These are phyloP conservation scores for Ogataea henricii DNA, from an alignment of 805 yeast species.

Conservation along the genomic window DNA sequence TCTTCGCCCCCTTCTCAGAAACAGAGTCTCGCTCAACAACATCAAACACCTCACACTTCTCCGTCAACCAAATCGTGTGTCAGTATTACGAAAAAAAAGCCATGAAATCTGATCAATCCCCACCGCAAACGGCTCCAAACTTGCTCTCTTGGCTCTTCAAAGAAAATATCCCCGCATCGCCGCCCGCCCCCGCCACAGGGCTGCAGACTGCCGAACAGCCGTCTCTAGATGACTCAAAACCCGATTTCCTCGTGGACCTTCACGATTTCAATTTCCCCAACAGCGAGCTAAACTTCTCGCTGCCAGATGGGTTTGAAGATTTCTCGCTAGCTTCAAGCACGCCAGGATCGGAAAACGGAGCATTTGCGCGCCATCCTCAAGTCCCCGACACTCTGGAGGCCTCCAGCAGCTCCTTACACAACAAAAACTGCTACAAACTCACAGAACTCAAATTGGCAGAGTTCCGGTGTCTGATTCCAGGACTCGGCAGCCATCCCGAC, in stretches of 20 bases:
- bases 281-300: conserved; percentile 31
- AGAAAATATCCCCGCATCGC: conserved; percentile 13
- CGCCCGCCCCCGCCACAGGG: not conserved
- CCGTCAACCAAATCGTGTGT: conserved; percentile 29
- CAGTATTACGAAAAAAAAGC: conserved; percentile 18
- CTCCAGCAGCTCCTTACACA: not conserved
- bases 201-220: not conserved
- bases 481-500: conserved; percentile 29
- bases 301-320: conserved; percentile 33
- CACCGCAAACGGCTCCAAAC: conserved; percentile 16
- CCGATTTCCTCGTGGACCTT: conserved; percentile 24
- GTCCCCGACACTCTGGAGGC: conserved; percentile 6
- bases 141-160: conserved; percentile 34
- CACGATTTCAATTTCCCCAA: conserved; percentile 29
- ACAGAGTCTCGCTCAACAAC: not conserved
- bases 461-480: conserved; percentile 31
- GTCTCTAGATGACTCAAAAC: not conserved
- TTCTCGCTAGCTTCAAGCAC: conserved; percentile 25
- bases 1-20: not conserved
- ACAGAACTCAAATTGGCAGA: conserved; percentile 24
- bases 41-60: conserved; percentile 13
- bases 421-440: conserved; percentile 17
- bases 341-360: not conserved
- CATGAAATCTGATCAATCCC: not conserved
- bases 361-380: not conserved